Percentiles rank a stretch among this genome's conserved stretches.
Evolutionary conservation across 2,329 filamentous ascomycete species (phyloP).

Genomic region (Acrocalymma vagum): DNA sequence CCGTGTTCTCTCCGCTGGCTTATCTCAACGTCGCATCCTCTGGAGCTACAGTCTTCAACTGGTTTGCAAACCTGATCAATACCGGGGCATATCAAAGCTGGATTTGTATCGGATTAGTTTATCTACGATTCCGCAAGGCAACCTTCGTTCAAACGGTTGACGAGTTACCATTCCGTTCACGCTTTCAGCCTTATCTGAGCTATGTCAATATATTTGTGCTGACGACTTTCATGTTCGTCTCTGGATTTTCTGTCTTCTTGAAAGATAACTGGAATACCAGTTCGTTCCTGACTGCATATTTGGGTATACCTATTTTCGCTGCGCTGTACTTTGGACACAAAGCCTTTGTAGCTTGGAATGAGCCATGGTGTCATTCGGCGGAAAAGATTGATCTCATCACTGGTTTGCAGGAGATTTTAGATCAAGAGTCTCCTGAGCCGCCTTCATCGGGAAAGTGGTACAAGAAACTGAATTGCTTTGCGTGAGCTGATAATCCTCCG

Average conservation of each 20-base stretch:
- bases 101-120: conserved; percentile 61
- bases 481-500: too few relatives aligned
- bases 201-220: conserved; percentile 53
- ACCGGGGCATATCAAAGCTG: conserved; percentile 59
- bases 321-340: too few relatives aligned
- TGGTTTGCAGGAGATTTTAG: too few relatives aligned
- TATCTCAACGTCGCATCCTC: conserved; percentile 62
- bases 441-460: too few relatives aligned
- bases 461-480: too few relatives aligned
- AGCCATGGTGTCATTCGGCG: too few relatives aligned
- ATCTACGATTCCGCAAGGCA: conserved; percentile 66
- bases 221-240: conserved; percentile 74
- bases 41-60: conserved; percentile 62
- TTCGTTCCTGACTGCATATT: conserved; percentile 61
- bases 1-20: conserved; percentile 62
- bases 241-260: conserved; percentile 77
- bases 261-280: conserved; percentile 67
- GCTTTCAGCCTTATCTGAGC: conserved; percentile 7
- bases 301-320: conserved; percentile 45
- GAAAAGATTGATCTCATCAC: too few relatives aligned
- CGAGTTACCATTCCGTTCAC: conserved; percentile 4
- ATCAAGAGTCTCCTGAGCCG: too few relatives aligned
- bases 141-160: conserved; percentile 53
- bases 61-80: conserved; percentile 73
- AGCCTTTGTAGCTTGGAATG: too few relatives aligned